These are phyloP conservation scores for Trichoderma asperellum DNA, from an alignment of 2,329 filamentous ascomycete species.

Conservation along the genomic window DNA sequence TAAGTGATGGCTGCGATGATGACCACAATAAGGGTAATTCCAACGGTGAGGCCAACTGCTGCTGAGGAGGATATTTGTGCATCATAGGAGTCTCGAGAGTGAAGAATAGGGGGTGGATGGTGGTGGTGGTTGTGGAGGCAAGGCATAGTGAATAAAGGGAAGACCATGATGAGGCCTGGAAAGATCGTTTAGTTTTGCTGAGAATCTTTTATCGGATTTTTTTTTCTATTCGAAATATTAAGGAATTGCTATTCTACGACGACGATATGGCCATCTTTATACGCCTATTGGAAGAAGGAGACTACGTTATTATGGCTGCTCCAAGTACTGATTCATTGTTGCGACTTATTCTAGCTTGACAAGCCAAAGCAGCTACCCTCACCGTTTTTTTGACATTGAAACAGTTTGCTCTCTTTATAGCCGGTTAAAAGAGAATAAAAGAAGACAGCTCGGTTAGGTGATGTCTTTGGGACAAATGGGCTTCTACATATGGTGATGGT, in stretches of 20 bases:
- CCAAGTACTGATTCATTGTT: background rate
- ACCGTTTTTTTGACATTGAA: slow-evolving; percentile 14
- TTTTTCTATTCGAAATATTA: background rate
- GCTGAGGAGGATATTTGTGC: slow-evolving; percentile 18
- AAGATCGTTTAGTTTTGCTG: background rate
- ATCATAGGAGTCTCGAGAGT: slow-evolving; percentile 1
- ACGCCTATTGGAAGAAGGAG: background rate
- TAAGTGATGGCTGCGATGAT: slow-evolving; percentile 4
- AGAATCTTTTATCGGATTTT: background rate
- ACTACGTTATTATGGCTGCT: background rate
- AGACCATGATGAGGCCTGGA: slow-evolving; percentile 9
- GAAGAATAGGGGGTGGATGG: background rate
- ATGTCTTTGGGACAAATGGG: background rate
- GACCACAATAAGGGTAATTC: slow-evolving; percentile 12
- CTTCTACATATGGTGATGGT: background rate
- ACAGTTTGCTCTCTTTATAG: slow-evolving; percentile 3
- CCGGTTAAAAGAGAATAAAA: background rate
- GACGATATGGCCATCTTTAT: background rate
- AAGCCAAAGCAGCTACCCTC: background rate
- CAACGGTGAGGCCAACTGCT: slow-evolving; percentile 16
- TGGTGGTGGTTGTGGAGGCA: slow-evolving; percentile 8
- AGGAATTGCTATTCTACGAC: background rate
- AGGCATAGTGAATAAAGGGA: slow-evolving; percentile 20
- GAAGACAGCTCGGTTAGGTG: background rate
- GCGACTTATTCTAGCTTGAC: background rate